These are phyloP conservation scores for Thamnidium elegans DNA, from an alignment of 192 early-diverging fungal genomes.

Conservation along the genomic window DNA sequence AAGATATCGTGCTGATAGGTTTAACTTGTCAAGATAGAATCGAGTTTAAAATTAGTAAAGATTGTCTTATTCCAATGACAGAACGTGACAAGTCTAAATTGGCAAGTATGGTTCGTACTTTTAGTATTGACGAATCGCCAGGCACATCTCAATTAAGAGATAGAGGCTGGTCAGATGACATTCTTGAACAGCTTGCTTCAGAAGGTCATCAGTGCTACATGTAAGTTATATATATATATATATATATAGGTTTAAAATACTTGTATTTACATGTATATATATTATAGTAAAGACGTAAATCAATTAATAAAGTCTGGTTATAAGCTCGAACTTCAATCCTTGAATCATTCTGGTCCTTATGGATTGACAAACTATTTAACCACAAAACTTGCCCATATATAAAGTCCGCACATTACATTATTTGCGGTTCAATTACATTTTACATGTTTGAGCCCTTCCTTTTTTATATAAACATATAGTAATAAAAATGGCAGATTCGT, in stretches of 20 bases:
- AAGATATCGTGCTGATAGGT: constrained; percentile 23
- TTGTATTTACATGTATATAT: not conserved
- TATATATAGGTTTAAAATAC: not conserved
- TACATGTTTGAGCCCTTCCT: too few relatives aligned
- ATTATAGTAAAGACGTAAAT: constrained; percentile 14
- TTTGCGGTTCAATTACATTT: too few relatives aligned
- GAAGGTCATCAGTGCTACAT: constrained; percentile 6
- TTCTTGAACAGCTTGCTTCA: not conserved
- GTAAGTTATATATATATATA: constrained; percentile 3
- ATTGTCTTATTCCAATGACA: constrained; percentile 9
- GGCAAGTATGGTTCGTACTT: constrained; percentile 5
- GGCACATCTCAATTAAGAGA: not conserved
- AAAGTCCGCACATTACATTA: too few relatives aligned
- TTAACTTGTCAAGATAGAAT: constrained; percentile 16
- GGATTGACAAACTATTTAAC: constrained; percentile 2
- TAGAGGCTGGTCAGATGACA: not conserved
- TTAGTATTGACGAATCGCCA: not conserved
- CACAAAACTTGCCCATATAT: not conserved
- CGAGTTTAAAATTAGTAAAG: constrained; percentile 13
- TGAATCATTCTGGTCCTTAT: constrained; percentile 12
- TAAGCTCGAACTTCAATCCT: constrained; percentile 17
- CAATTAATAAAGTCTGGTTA: not conserved
- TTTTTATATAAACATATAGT: not conserved
- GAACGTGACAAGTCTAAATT: constrained; percentile 23
- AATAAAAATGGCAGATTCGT: constrained; percentile 17